Conservation (phyloP, 2,329 filamentous ascomycete species). For the Alternaria sp. region DNA sequence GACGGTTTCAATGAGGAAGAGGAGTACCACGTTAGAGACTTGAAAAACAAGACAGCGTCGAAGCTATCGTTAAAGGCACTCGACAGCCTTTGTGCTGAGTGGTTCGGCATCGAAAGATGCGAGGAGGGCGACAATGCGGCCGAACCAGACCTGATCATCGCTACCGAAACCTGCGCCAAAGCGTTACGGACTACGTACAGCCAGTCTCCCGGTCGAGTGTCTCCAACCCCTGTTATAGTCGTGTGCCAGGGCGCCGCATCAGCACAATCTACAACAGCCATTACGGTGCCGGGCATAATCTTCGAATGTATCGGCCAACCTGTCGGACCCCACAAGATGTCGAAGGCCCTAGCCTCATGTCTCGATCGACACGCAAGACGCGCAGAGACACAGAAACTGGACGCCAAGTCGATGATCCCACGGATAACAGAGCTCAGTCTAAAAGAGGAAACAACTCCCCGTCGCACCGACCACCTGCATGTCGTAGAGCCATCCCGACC, state of each 20-base stretch:
- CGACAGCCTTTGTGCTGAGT: slow-evolving; percentile 41
- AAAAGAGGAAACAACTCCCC: slow-evolving; percentile 34
- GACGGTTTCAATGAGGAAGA: slow-evolving; percentile 44
- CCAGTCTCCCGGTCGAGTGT: slow-evolving; percentile 20
- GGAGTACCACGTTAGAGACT: slow-evolving; percentile 38
- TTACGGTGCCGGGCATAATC: slow-evolving; percentile 43
- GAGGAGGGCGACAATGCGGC: slow-evolving; percentile 14
- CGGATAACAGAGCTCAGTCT: slow-evolving; percentile 33
- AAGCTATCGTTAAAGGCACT: slow-evolving; percentile 41
- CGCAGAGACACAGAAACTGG: slow-evolving; percentile 12
- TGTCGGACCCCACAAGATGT: slow-evolving; percentile 49
- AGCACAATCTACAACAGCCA: slow-evolving; percentile 43
- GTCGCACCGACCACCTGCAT: slow-evolving; percentile 9
- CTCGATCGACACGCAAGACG: slow-evolving; percentile 40
- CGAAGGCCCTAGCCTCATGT: slow-evolving; percentile 43
- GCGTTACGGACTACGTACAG: slow-evolving; percentile 35
- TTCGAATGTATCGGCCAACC: slow-evolving; percentile 47
- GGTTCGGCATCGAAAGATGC: slow-evolving; percentile 44
- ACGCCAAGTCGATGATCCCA: slow-evolving; percentile 19
- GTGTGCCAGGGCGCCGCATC: slow-evolving; percentile 45
- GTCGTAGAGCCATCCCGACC: slow-evolving; percentile 29
- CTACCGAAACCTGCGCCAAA: slow-evolving; percentile 42
- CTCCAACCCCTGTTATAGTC: slow-evolving; percentile 40
- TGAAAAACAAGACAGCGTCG: slow-evolving; percentile 42
- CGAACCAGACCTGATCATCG: slow-evolving; percentile 38